Evolutionary conservation across 2,329 filamentous ascomycete genomes (phyloP), one percentile per base, ranked within the genome.

Genomic region (Ophiostoma pallidulum): DNA sequence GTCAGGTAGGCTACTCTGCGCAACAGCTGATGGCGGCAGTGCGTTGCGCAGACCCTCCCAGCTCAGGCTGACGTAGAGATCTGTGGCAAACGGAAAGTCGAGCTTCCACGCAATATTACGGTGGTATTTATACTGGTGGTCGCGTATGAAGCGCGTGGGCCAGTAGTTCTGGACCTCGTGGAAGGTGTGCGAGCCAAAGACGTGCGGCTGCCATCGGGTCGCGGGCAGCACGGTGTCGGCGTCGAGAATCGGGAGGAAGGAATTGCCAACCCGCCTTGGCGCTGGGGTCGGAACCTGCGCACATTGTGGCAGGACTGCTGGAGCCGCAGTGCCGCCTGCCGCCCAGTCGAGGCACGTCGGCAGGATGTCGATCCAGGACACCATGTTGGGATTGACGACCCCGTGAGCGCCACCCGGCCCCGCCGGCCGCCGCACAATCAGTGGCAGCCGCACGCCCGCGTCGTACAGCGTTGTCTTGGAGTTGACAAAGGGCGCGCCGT

Each of bases 131-230:
- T 64, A 72, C 5, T 58, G 57, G 0, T 54, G 55, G 3, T 58
- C 64, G n/a, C 71, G 67, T 31, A 74, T 58, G 52, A 64, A 68
- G 12, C 71, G 63, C 1, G 71, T 75, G 0, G 72, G 71, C 64
- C 66, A 75, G 58, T 73, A 74, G 52, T 73, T 72, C 6, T 63
- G 65, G 2, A 70, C 59, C 50, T 74, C 71, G 47, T 75, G 71
- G 54, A 73, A 74, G 1, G 72, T 74, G 54, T 75, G 71, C 1
- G 69, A 73, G 14, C 72, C 71, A 49, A 69, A 73, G 8, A 74
- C 65, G 10, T 66, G 61, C 16, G 59, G 52, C n/a, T 62, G 51
- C 56, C 60, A 59, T 4, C 52, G n/a, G 33, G 44, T 43, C 13
- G 28, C 54, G 1, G 57, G 39, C 12, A 61, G 45, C 0, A 53